Base-by-base conservation (phyloP, 805 yeast genomes). In the Barnettozyma californica region DNA sequence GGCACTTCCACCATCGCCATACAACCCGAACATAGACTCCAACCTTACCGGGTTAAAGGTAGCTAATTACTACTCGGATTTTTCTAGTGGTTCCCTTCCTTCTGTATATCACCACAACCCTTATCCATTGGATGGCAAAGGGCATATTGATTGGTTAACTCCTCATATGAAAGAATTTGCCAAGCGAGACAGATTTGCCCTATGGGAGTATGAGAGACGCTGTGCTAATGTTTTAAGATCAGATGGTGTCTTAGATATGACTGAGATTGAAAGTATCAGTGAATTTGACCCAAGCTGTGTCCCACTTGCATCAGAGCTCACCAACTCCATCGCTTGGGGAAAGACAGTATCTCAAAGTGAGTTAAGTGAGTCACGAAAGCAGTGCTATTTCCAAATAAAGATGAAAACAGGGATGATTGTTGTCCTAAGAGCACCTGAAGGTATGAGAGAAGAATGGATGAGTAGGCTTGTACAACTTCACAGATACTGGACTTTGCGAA, bases 361-460 rank as follows among this genome's bases (percentile, higher is more conserved):
- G 21, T 10, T 47, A 18, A 5, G 16, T 13, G 29, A 43, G 10
- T 10, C 40, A 6, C 21, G 47, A 16, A 57, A 72, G 19, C 80
- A 80, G 46, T 71, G 81, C 3, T 73, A 74, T 8, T 78, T 87
- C 53, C 78, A 77, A 42, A 68, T 88, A 1, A 64, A 61, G 4
- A 67, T 81, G 55, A 53, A 56, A 1, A 73, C 78, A 49, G 83
- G 81, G 0, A 56, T 76, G 0, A 50, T 45, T 1, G 51, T 84
- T 11, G 69, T 74, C 40, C 62, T 88, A 10, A 77, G 81, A 48
- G 88, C 94, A 0, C 78, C 81, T 50, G 54, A 68, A 16, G 33
- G 29, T 0, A 58, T 75, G 0, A 69, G 92, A 42, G 77, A 80
- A 54, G 77, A 76, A 52, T 91, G 97, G 98, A 71, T 84, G 0